Base-by-base conservation (phyloP, 2,329 filamentous ascomycete genomes). In the Taxawa tesnikishii region DNA sequence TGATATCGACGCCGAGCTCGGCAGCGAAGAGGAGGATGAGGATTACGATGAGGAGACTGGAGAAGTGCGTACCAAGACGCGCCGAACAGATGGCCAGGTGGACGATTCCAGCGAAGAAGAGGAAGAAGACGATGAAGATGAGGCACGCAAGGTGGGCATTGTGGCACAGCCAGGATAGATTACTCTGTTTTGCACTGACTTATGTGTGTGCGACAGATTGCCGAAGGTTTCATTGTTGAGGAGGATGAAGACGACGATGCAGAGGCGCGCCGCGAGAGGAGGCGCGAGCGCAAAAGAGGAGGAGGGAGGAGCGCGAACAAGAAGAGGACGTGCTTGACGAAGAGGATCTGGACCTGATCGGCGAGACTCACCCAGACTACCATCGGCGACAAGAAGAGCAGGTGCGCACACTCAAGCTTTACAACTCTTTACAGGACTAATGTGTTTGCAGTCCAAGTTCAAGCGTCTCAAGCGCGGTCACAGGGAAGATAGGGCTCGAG, bases 401-500 rank as follows among this genome's bases (percentile, higher is more conserved):
- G 70, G 82, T 85, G 71, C 43, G 66, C 44, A 28, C 16, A 6
- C 24, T n/a, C n/a, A 14, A 21, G 15, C 26, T 26, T 13, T 23
- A 29, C 15, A 13, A 27, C 15, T 11, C 6, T 15, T 6, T 14
- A 6, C 9, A 4, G 5, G n/a, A 15, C 33, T 35, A 29, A 36
- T 30, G 17, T 32, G 35, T 32, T 31, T 37, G 18, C 41, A 93
- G 79, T 79, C 79, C 44, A 92, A 94, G 54, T 93, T 92, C 67
- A 98, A 98, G 60, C 82, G 90, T 25, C 73, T 98, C 34, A 98
- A 96, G 67, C 83, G 84, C 43, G 88, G 90, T 33, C 83, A 88
- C 43, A 73, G 81, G 38, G 78, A 84, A 40, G 74, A 84, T 30
- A 70, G 74, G 32, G 54, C 63, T 14, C 65, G 65, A 15, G 65